Conservation (phyloP, 2,329 filamentous ascomycete genomes). For the Exserohilum turcica region DNA sequence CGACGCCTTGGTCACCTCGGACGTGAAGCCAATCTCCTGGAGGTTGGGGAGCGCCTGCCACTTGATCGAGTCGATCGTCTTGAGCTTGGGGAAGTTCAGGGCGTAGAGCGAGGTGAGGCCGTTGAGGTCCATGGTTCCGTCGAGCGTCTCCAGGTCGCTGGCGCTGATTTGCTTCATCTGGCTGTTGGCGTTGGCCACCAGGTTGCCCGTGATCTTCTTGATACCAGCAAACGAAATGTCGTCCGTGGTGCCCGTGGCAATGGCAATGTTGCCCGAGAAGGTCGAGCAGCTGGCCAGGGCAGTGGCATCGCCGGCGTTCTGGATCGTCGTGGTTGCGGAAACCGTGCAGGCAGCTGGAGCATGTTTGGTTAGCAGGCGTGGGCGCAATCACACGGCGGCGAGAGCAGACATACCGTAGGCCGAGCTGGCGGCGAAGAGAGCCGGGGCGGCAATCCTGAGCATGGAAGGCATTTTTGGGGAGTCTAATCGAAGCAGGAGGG, state of each 20-base stretch:
- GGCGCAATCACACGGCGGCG: not conserved
- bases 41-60: conserved; percentile 74
- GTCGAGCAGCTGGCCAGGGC: conserved; percentile 68
- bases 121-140: conserved; percentile 70
- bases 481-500: conserved; percentile 19
- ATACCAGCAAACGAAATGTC: conserved; percentile 67
- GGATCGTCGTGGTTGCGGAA: conserved; percentile 62
- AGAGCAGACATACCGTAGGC: conserved; percentile 55
- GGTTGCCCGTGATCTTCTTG: conserved; percentile 62
- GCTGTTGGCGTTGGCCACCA: conserved; percentile 60
- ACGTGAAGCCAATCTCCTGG: conserved; percentile 63
- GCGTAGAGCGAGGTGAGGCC: conserved; percentile 71
- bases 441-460: conserved; percentile 62
- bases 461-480: conserved; percentile 55
- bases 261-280: conserved; percentile 69
- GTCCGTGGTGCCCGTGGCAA: conserved; percentile 62
- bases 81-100: conserved; percentile 70
- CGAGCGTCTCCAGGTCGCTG: conserved; percentile 66
- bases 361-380: conserved; percentile 21
- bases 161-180: conserved; percentile 69
- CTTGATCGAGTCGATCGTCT: conserved; percentile 67
- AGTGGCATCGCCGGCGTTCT: conserved; percentile 64
- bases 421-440: conserved; percentile 58
- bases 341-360: conserved; percentile 47
- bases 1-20: conserved; percentile 69